Percentiles rank a stretch among this genome's conserved stretches.
These are phyloP conservation scores for Ochetophila trinervis DNA, from an alignment of 306 rosid species.

Conservation along the genomic window DNA sequence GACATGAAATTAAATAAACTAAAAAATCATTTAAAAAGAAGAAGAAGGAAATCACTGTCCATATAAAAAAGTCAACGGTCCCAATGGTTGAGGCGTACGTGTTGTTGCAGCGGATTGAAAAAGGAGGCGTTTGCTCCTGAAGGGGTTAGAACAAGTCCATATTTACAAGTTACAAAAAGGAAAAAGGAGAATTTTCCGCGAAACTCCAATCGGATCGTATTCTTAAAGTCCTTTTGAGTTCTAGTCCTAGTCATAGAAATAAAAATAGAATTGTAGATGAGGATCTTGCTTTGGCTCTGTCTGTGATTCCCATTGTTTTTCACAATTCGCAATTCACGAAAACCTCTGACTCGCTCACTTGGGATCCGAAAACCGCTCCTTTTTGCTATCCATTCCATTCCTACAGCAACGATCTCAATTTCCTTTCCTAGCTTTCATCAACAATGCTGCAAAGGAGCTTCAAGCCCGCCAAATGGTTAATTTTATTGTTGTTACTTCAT, in stretches of 20 bases:
- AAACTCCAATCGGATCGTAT: not conserved
- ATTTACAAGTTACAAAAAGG: not conserved
- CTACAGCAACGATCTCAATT: constrained; percentile 13
- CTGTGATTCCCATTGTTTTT: not conserved
- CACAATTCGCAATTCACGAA: not conserved
- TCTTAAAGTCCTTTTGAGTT: not conserved
- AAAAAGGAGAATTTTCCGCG: constrained; percentile 10
- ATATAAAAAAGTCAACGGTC: no score
- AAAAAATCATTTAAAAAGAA: no score
- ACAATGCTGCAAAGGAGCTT: constrained; percentile 47
- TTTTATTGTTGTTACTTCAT: not conserved
- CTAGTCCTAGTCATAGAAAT: not conserved
- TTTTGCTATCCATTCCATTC: not conserved
- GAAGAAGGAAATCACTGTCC: no score
- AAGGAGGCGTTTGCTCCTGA: no score
- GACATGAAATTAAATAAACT: no score
- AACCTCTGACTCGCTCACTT: not conserved
- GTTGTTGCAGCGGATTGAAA: no score
- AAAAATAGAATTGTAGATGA: not conserved
- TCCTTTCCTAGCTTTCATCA: constrained; percentile 1
- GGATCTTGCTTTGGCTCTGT: not conserved
- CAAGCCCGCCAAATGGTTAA: constrained; percentile 57
- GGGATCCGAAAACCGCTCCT: not conserved
- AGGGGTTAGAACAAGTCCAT: no score
- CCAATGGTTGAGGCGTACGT: no score